Base-by-base conservation (phyloP, 2,329 filamentous ascomycete species). In the Trichophyton simii region DNA sequence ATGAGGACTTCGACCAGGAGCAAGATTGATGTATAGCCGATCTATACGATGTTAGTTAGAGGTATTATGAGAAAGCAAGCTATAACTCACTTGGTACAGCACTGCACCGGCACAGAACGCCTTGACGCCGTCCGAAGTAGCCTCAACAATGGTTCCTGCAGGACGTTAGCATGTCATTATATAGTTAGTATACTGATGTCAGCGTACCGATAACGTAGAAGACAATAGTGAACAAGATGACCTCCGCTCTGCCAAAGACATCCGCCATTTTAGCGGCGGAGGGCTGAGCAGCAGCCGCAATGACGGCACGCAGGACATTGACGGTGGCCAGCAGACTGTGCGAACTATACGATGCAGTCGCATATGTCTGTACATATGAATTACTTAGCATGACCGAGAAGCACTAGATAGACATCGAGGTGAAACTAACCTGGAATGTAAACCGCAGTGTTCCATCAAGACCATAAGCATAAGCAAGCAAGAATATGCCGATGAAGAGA, bases 1-100 rank as follows among this genome's bases (percentile, higher is more conserved):
- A 87, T 75, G 63, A 87, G 79, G 66, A 87, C 82, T 70, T 87
- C 83, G 22, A 86, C 77, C 1, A 87, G 76, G 11, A 87, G 73
- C 18, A 84, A 75, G 28, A 86, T 75, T 66, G 78, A 78, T 9
- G 84, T 87, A 68, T 84, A 87, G 57, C 85, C 85, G 46, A 87
- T 76, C 76, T 80, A 50, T 20, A 18, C 34, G 22, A 15, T 11
- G 11, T 18, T 34, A 18, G 38, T 46, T 50, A 50, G 41, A n/a
- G 11, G 28, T 20, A 41, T 22, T 2, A 18, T 20, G 18, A 1
- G 34, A 3, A 13, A 41, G 13, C 25, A 1, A 28, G 25, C 25
- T 28, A 34, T 38, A 31, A 22, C 59, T 28, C 64, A 73, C 72
- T 68, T 79, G 83, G 70, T 85, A 85, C 42, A 86, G 70, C 46